Evolutionary conservation across 2,329 filamentous ascomycete species (phyloP).

Genomic region (Apiospora kogelbergensis): DNA sequence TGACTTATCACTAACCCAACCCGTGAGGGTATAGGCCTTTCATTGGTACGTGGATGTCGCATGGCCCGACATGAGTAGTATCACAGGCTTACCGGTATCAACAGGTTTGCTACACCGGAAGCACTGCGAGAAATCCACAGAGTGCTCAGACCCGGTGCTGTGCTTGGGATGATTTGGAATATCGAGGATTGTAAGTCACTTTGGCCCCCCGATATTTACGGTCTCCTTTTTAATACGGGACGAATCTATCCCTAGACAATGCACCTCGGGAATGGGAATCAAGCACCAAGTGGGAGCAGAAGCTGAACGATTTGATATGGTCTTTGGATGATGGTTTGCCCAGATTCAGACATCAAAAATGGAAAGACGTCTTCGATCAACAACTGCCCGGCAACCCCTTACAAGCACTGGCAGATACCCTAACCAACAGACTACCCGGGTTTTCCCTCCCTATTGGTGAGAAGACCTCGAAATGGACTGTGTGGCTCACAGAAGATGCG

Average conservation of each 20-base stretch:
- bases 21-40: conserved; percentile 31
- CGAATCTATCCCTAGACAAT: conserved; percentile 49
- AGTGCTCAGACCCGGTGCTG: conserved; percentile 59
- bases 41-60: conserved; percentile 49
- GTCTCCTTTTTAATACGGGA: neutral
- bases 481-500: conserved; percentile 56
- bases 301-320: conserved; percentile 58
- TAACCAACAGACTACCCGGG: conserved; percentile 38
- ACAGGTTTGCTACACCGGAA: conserved; percentile 67
- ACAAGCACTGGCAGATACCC: conserved; percentile 46
- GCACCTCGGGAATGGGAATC: conserved; percentile 56
- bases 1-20: neutral
- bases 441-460: conserved; percentile 65
- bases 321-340: conserved; percentile 57
- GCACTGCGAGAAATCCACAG: conserved; percentile 67
- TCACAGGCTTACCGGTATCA: neutral
- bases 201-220: neutral
- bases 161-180: conserved; percentile 72
- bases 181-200: conserved; percentile 63
- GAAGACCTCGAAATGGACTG: conserved; percentile 54
- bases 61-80: neutral
- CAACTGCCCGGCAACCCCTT: conserved; percentile 54
- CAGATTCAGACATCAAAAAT: conserved; percentile 64
- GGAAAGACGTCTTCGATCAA: conserved; percentile 64
- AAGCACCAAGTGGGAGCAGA: conserved; percentile 60